These are phyloP conservation scores for Daldinia eschscholtzii DNA, from an alignment of 2,329 filamentous ascomycete species.

Conservation along the genomic window DNA sequence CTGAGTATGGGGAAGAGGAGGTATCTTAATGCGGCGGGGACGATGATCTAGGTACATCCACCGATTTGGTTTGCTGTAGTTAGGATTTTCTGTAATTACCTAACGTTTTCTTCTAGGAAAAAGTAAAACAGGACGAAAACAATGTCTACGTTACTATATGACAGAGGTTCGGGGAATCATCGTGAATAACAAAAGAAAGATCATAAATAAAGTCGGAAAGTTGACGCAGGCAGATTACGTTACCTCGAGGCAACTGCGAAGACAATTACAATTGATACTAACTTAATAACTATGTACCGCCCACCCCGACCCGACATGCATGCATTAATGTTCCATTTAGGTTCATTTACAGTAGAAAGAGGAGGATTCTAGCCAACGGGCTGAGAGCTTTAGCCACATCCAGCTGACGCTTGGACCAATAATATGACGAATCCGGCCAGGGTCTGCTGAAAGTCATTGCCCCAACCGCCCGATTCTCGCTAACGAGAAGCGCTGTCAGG, in stretches of 20 bases:
- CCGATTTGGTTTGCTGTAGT: not conserved
- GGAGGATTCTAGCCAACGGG: slow-evolving; percentile 17
- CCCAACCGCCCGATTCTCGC: slow-evolving; percentile 24
- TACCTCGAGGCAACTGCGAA: slow-evolving; percentile 17
- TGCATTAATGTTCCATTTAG: not conserved
- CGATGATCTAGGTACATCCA: slow-evolving; percentile 13
- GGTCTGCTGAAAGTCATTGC: slow-evolving; percentile 18
- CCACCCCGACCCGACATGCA: not conserved
- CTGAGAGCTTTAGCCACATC: slow-evolving; percentile 33
- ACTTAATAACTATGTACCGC: not conserved
- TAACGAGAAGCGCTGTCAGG: slow-evolving; percentile 19
- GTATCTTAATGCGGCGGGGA: slow-evolving; percentile 17
- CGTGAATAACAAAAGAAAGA: slow-evolving; percentile 12
- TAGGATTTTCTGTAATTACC: not conserved
- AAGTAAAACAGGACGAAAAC: slow-evolving; percentile 11
- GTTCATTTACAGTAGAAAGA: not conserved
- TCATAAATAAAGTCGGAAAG: slow-evolving; percentile 9
- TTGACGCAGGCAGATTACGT: slow-evolving; percentile 6
- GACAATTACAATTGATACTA: slow-evolving; percentile 6
- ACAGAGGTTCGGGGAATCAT: slow-evolving; percentile 29
- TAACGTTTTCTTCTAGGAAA: not conserved
- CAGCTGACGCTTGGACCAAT: slow-evolving; percentile 37
- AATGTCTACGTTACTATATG: slow-evolving; percentile 14
- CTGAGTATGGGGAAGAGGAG: slow-evolving; percentile 3
- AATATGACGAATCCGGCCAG: slow-evolving; percentile 33